Evolutionary conservation across 139 green algal species (phyloP).

Genomic region (Chlamydomonas sp.): DNA sequence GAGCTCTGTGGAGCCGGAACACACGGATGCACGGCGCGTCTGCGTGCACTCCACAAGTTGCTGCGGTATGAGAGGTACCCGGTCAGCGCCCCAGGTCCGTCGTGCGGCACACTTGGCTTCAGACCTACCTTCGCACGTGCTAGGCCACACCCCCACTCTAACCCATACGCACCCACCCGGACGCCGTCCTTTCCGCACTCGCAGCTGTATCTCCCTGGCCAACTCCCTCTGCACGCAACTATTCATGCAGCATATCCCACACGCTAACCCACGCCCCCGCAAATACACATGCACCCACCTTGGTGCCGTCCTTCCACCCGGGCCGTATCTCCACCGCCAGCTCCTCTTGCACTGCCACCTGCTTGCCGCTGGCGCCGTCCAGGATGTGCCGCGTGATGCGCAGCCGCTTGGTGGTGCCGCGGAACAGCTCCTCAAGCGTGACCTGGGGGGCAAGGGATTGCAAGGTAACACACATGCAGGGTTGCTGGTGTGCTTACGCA

Average conservation of each 20-base stretch:
- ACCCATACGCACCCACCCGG: no score
- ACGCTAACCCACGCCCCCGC: no score
- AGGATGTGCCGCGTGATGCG: conserved; percentile 67
- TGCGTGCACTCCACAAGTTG: not conserved
- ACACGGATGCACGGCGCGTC: not conserved
- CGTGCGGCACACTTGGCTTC: no score
- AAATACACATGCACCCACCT: conserved; percentile 2
- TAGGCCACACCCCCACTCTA: no score
- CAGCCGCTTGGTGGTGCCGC: conserved; percentile 70
- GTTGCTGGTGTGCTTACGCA: not conserved
- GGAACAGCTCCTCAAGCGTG: conserved; percentile 71
- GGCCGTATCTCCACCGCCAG: conserved; percentile 71
- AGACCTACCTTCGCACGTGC: no score
- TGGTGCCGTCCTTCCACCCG: conserved; percentile 76
- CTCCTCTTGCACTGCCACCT: conserved; percentile 65
- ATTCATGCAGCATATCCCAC: not conserved
- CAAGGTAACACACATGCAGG: not conserved
- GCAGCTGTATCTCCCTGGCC: no score
- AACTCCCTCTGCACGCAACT: no score
- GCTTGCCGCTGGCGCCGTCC: conserved; percentile 55
- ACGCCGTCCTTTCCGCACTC: no score
- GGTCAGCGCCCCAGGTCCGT: no score
- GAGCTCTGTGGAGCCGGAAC: conserved; percentile 27
- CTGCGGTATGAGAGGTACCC: no score
- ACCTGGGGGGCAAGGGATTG: conserved; percentile 1